Conservation (phyloP, 2,329 filamentous ascomycete genomes). For the Cadophora malorum region DNA sequence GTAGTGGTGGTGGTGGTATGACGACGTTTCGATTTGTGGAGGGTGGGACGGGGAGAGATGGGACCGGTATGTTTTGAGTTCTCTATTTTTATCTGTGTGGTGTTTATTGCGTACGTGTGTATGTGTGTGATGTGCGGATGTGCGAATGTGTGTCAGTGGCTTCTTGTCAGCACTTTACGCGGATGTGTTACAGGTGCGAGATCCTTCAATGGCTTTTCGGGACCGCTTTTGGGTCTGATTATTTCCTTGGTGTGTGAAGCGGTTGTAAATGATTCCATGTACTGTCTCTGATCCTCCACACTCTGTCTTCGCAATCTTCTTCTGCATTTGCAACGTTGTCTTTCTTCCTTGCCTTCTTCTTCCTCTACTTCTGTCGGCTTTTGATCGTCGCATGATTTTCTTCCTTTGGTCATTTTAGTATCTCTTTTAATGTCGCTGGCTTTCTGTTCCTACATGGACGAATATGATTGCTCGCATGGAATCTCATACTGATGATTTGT, state of each 20-base stretch:
- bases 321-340: neutral
- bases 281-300: neutral
- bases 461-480: neutral
- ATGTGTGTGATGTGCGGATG: neutral
- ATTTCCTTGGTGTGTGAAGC: neutral
- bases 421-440: neutral
- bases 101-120: neutral
- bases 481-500: neutral
- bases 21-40: slow-evolving; percentile 14
- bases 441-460: neutral
- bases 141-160: too few species aligned
- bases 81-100: neutral
- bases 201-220: neutral
- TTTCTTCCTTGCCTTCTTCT: neutral
- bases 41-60: slow-evolving; percentile 3
- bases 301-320: neutral
- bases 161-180: neutral
- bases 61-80: neutral
- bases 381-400: neutral
- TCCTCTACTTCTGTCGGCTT: neutral
- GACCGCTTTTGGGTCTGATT: neutral
- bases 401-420: neutral
- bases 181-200: neutral
- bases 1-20: too few species aligned
- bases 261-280: neutral